phyloP scores from a whole-genome alignment of 148 eudicot species.

The Rhododendron mucronatum region DNA sequence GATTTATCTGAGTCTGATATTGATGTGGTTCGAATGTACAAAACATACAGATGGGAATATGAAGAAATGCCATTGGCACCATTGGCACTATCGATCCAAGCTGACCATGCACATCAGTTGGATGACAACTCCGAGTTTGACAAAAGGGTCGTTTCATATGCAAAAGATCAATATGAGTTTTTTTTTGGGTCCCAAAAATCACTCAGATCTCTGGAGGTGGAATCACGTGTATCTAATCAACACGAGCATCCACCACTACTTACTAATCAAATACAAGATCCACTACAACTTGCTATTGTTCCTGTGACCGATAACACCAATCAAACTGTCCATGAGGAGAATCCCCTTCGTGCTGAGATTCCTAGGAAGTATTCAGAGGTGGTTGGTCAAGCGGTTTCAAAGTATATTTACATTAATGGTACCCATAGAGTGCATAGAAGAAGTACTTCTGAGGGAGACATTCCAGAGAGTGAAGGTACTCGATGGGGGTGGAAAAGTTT shows the following conservation, averaged over 20 bases:
- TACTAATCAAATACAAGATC: conserved; percentile 14
- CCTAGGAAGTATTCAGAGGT: conserved; percentile 33
- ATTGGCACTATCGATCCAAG: conserved; percentile 10
- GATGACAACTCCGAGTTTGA: conserved; percentile 3
- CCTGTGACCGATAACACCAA: conserved; percentile 29
- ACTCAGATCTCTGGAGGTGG: conserved; percentile 18
- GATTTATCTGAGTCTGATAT: conserved; percentile 44
- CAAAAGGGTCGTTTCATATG: conserved; percentile 19
- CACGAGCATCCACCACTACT: conserved; percentile 13
- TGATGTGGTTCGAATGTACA: conserved; percentile 49
- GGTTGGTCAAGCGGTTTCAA: conserved; percentile 24
- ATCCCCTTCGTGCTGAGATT: conserved; percentile 43
- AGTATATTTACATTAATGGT: conserved; percentile 20
- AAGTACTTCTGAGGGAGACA: conserved; percentile 33
- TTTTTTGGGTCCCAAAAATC: conserved; percentile 11
- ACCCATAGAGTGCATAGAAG: conserved; percentile 16
- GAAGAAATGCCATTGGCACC: conserved; percentile 34
- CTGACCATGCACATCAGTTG: conserved; percentile 5
- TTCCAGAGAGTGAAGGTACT: conserved; percentile 22
- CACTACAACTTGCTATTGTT: conserved; percentile 43
- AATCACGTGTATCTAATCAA: conserved; percentile 15
- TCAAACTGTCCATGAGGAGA: conserved; percentile 26
- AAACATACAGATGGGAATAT: conserved; percentile 38
- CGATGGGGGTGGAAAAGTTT: conserved; percentile 24
- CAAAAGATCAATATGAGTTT: conserved; percentile 21